Evolutionary conservation across 805 yeast species (phyloP).

Genomic region (Hanseniaspora lindneri): DNA sequence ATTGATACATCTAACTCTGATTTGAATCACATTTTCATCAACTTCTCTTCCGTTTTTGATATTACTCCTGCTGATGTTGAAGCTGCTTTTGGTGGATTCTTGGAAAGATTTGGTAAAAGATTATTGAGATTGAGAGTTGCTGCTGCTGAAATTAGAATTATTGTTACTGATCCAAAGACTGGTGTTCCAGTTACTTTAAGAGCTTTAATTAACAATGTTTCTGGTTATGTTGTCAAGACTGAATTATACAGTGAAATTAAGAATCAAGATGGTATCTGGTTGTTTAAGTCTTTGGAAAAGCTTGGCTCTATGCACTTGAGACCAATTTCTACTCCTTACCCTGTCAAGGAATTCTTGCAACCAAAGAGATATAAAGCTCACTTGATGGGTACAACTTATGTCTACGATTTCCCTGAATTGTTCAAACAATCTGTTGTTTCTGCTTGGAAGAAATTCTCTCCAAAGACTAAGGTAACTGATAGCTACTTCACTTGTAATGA

Average conservation of each 20-base stretch:
- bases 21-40: slow-evolving; percentile 91
- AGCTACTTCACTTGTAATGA: slow-evolving; percentile 71
- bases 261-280: slow-evolving; percentile 90
- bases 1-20: slow-evolving; percentile 92
- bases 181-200: slow-evolving; percentile 91
- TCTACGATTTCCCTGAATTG: slow-evolving; percentile 96
- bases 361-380: slow-evolving; percentile 98
- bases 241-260: slow-evolving; percentile 91
- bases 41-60: slow-evolving; percentile 90
- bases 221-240: slow-evolving; percentile 93
- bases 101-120: slow-evolving; percentile 94
- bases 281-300: slow-evolving; percentile 84
- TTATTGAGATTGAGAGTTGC: slow-evolving; percentile 94
- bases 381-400: slow-evolving; percentile 94
- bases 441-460: slow-evolving; percentile 65
- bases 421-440: slow-evolving; percentile 84
- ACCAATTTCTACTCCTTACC: slow-evolving; percentile 89
- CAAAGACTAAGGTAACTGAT: slow-evolving; percentile 51
- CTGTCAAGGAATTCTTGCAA: slow-evolving; percentile 95
- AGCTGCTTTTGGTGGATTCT: slow-evolving; percentile 93
- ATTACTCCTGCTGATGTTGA: slow-evolving; percentile 92
- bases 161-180: slow-evolving; percentile 77
- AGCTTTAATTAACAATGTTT: slow-evolving; percentile 90
- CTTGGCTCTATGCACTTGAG: slow-evolving; percentile 97
- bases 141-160: slow-evolving; percentile 93